Percentiles rank a stretch among this genome's conserved stretches.
These are phyloP conservation scores for Ambrosia trifida DNA, from an alignment of 129 eudicot species.

Conservation along the genomic window DNA sequence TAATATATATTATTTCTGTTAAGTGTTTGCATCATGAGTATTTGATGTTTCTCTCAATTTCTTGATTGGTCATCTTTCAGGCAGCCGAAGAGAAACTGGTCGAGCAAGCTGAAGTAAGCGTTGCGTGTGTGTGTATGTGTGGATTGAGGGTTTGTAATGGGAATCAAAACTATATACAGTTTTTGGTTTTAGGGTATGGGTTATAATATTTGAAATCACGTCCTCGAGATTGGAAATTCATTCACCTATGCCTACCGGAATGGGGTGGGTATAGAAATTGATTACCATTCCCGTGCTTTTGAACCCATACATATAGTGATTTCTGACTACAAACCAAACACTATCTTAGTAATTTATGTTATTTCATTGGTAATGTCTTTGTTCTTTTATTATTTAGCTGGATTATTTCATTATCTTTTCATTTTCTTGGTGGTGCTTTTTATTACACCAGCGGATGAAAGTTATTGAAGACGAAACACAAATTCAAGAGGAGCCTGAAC, in stretches of 20 bases:
- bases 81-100: constrained; percentile 12
- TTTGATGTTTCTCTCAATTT: constrained; percentile 15
- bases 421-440: constrained; percentile 4
- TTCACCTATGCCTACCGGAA: neutral
- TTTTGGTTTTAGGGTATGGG: constrained; percentile 2
- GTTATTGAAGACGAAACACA: constrained; percentile 51
- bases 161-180: neutral
- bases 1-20: neutral
- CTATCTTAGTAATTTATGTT: neutral
- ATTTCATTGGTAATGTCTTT: constrained; percentile 8
- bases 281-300: neutral
- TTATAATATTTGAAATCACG: neutral
- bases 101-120: constrained; percentile 39
- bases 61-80: constrained; percentile 27
- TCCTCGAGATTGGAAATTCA: neutral
- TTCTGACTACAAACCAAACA: neutral
- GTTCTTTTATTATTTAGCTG: constrained; percentile 15
- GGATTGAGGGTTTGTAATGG: neutral
- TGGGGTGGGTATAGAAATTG: neutral
- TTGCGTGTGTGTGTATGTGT: neutral
- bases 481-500: constrained; percentile 48
- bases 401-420: neutral
- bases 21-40: constrained; percentile 4
- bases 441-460: constrained; percentile 32
- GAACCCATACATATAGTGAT: neutral